Conservation (phyloP, 768 basidiomycete genomes). For the Leccinum rimulosum region DNA sequence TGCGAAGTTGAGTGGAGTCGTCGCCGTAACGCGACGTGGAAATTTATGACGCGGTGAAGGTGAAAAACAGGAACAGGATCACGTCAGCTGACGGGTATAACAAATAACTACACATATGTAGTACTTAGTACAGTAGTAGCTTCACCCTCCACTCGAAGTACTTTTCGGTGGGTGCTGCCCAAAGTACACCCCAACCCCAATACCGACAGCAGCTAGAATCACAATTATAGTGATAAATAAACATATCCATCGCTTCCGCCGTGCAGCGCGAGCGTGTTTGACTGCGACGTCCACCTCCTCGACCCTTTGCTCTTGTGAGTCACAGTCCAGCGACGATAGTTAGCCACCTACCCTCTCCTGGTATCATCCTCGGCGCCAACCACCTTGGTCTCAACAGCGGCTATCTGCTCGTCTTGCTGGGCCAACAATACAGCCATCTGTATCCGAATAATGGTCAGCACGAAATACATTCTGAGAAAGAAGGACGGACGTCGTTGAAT, state of each 20-base stretch:
- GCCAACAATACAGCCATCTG: conserved; percentile 78
- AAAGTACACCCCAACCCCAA: conserved; percentile 32
- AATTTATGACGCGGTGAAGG: conserved; percentile 18
- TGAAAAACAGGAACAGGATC: conserved; percentile 19
- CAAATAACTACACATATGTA: no score
- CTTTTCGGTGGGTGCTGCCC: conserved; percentile 4
- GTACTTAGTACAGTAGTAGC: no score
- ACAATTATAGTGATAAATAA: conserved; percentile 62
- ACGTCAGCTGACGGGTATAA: conserved; percentile 17
- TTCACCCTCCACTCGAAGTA: not conserved
- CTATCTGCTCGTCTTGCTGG: conserved; percentile 77
- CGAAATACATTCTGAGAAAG: not conserved
- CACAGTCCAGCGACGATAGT: not conserved
- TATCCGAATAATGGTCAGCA: conserved; percentile 1
- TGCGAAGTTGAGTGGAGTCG: not conserved
- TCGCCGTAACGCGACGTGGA: not conserved
- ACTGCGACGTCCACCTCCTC: conserved; percentile 67
- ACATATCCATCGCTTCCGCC: conserved; percentile 86
- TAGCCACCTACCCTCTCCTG: conserved; percentile 57
- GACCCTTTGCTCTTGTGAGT: conserved; percentile 32
- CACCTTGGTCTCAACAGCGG: conserved; percentile 61
- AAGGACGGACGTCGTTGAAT: conserved; percentile 67
- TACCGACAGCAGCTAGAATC: conserved; percentile 45
- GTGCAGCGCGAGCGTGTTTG: conserved; percentile 61
- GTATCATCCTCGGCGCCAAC: conserved; percentile 64